These are phyloP conservation scores for Coelastrella sp. DNA, from an alignment of 139 green algal species.

Conservation along the genomic window DNA sequence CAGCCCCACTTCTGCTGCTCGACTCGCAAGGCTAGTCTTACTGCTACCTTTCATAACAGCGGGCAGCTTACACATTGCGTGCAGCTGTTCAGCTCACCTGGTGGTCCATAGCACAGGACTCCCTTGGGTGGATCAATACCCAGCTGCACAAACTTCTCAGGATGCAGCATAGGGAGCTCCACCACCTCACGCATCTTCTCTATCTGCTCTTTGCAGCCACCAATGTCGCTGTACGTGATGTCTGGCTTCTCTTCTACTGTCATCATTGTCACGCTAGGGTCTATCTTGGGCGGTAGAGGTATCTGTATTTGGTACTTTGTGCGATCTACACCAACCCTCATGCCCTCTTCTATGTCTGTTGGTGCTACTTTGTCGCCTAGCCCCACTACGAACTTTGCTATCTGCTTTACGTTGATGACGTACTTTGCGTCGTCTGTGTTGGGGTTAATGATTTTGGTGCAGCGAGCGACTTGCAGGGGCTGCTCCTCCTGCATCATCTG, in stretches of 20 bases:
- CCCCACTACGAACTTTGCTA: conserved; percentile 99
- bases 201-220: conserved; percentile 98
- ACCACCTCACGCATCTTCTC: conserved; percentile 98
- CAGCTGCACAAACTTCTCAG: conserved; percentile 98
- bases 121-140: conserved; percentile 99
- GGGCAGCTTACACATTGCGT: no score
- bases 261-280: conserved; percentile 99
- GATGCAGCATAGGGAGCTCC: conserved; percentile 98
- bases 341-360: conserved; percentile 99
- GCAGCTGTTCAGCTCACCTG: conserved; percentile 53
- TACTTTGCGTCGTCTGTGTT: conserved; percentile 99
- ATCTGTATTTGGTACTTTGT: conserved; percentile 99
- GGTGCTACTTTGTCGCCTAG: conserved; percentile 97
- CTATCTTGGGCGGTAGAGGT: conserved; percentile 98
- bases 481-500: conserved; percentile 99
- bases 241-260: conserved; percentile 99
- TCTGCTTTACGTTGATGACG: conserved; percentile 99
- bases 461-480: conserved; percentile 96
- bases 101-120: conserved; percentile 96
- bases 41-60: no score
- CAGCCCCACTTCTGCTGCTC: no score
- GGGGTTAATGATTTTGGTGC: conserved; percentile 99
- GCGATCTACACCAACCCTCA: conserved; percentile 98
- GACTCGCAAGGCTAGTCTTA: no score
- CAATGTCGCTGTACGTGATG: conserved; percentile 97